Conservation (phyloP, 768 basidiomycete species). For the Tricholomella constricta region DNA sequence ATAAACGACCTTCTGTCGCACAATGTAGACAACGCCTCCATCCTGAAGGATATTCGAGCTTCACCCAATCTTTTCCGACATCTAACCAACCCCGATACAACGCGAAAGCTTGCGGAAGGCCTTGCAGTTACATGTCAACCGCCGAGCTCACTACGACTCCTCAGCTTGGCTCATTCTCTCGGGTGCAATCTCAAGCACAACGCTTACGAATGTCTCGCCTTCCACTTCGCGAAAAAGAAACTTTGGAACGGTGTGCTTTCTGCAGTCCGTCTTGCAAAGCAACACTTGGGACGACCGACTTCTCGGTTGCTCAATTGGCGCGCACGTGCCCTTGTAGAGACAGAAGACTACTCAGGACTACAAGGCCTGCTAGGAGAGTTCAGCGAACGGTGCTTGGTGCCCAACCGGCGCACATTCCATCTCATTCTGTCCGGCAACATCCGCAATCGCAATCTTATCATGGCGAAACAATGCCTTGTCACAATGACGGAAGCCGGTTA, state of each 20-base stretch:
- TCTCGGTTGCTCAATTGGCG: constrained; percentile 72
- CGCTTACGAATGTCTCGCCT: constrained; percentile 59
- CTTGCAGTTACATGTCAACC: constrained; percentile 37
- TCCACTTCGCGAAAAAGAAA: constrained; percentile 46
- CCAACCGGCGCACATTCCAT: constrained; percentile 68
- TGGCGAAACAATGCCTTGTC: constrained; percentile 54
- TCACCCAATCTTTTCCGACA: constrained; percentile 23
- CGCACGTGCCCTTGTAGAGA: constrained; percentile 59
- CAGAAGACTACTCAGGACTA: constrained; percentile 47
- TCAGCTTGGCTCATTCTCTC: constrained; percentile 49
- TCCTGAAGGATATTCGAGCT: constrained; percentile 20
- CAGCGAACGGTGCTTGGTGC: constrained; percentile 41
- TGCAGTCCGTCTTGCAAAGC: constrained; percentile 49
- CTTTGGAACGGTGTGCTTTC: constrained; percentile 54
- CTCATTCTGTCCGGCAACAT: constrained; percentile 67
- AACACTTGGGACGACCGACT: constrained; percentile 51
- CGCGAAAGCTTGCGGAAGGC: constrained; percentile 31
- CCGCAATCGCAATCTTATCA: constrained; percentile 63
- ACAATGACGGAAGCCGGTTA: constrained; percentile 61
- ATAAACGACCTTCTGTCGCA: constrained; percentile 9
- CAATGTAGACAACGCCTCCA: not conserved
- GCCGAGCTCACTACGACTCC: constrained; percentile 42
- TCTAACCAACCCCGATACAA: constrained; percentile 34
- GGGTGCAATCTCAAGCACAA: constrained; percentile 53
- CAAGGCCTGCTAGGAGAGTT: constrained; percentile 53